A percentile compares a stretch with the other conserved stretches of the same genome.
Evolutionary conservation across 495 filamentous ascomycete genomes (phyloP).

Genomic region (Penicillium diatomitis): DNA sequence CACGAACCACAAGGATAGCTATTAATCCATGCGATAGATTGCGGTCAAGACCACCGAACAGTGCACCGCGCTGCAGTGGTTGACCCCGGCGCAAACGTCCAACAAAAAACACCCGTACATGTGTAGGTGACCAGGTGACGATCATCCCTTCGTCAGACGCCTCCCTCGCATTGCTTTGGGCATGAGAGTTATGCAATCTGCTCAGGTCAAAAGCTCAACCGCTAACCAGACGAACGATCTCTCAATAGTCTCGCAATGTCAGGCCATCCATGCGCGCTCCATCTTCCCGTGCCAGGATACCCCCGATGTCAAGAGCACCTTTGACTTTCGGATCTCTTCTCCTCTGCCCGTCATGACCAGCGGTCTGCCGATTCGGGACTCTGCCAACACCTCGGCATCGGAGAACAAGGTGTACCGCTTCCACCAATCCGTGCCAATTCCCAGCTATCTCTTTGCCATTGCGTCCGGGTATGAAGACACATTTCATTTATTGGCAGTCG

Average conservation of each 20-base stretch:
- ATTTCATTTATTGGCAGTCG: too few relatives aligned
- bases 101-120: slow-evolving; percentile 93
- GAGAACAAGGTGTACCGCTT: slow-evolving; percentile 64
- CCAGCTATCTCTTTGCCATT: slow-evolving; percentile 86
- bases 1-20: too few relatives aligned
- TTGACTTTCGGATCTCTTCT: slow-evolving; percentile 78
- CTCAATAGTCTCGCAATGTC: slow-evolving; percentile 73
- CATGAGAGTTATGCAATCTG: too few relatives aligned
- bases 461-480: slow-evolving; percentile 54
- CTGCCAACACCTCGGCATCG: slow-evolving; percentile 26
- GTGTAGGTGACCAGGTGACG: slow-evolving; percentile 41
- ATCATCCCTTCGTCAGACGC: neutral
- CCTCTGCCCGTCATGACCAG: slow-evolving; percentile 82
- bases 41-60: slow-evolving; percentile 62
- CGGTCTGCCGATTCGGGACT: slow-evolving; percentile 57
- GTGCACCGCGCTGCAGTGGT: slow-evolving; percentile 90
- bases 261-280: slow-evolving; percentile 88
- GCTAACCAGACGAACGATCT: too few relatives aligned
- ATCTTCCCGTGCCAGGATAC: slow-evolving; percentile 97
- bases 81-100: slow-evolving; percentile 80
- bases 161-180: neutral
- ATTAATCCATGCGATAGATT: slow-evolving; percentile 28
- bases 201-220: too few relatives aligned
- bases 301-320: slow-evolving; percentile 85
- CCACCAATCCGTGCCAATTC: slow-evolving; percentile 82